Percentiles rank a stretch among this genome's conserved stretches.
phyloP scores from a whole-genome alignment of 2,329 filamentous ascomycete genomes.

The Didymellaceae sp. region DNA sequence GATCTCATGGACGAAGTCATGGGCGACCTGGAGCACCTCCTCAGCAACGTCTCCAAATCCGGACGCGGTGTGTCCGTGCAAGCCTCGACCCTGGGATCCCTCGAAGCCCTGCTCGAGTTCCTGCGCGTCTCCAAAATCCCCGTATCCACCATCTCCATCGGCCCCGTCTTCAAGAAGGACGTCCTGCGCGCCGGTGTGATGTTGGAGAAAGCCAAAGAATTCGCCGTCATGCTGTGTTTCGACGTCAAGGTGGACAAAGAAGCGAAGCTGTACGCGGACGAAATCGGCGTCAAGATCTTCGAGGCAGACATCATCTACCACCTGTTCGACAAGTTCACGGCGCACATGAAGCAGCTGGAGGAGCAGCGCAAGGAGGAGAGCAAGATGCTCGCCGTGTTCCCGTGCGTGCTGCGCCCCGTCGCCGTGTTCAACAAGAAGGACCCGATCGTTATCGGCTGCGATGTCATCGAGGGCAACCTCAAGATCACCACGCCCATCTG shows the following conservation, averaged over 20 bases:
- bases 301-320: slow-evolving; percentile 99
- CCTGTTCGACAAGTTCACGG: slow-evolving; percentile 94
- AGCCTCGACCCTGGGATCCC: slow-evolving; percentile 93
- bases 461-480: slow-evolving; percentile 89
- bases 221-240: slow-evolving; percentile 99
- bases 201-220: slow-evolving; percentile 94
- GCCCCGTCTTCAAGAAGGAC: slow-evolving; percentile 96
- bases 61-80: slow-evolving; percentile 96
- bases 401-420: slow-evolving; percentile 86
- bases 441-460: slow-evolving; percentile 93
- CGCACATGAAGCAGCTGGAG: slow-evolving; percentile 85
- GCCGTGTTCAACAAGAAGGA: slow-evolving; percentile 98
- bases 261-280: slow-evolving; percentile 86
- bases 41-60: slow-evolving; percentile 89
- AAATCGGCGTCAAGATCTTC: slow-evolving; percentile 96
- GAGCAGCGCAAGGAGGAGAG: slow-evolving; percentile 96
- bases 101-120: slow-evolving; percentile 96
- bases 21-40: slow-evolving; percentile 87
- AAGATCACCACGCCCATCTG: slow-evolving; percentile 88
- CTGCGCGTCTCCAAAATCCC: slow-evolving; percentile 95
- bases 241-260: slow-evolving; percentile 99
- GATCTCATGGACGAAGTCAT: slow-evolving; percentile 97
- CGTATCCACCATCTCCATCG: slow-evolving; percentile 95
- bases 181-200: slow-evolving; percentile 93
- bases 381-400: slow-evolving; percentile 96